Evolutionary conservation across 2,329 filamentous ascomycete genomes (phyloP), one percentile per base, ranked within the genome.

Genomic region (Ceratocystis variospora): DNA sequence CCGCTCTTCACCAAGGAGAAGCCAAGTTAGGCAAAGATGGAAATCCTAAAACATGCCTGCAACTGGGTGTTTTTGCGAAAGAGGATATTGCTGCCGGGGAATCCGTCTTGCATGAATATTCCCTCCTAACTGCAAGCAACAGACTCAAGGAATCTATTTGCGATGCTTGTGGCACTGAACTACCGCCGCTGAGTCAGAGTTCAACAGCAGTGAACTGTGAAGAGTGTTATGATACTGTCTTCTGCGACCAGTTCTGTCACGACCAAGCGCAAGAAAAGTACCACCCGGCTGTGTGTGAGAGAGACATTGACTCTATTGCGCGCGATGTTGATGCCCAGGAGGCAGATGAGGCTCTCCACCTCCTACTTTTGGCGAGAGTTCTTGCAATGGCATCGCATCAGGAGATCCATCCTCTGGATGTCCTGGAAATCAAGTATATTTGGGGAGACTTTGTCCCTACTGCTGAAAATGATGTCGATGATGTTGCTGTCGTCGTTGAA

Each of bases 21-120:
- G 76, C 76, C 33, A 80, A 77, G 0, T 78, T 81, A 68, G 72
- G 72, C 31, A 79, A 78, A 70, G 61, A 63, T 17, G 77, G 79
- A n/a, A 77, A 77, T 50, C 81, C 80, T 17, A 77, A 79, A 7
- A 87, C 83, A 4, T 86, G 85, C 70, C 82, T 83, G 68, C 94
- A 99, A 75, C 82, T 99, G 0, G 94, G 94, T 3, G 81, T 99
- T 2, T 97, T 97, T 73, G 93, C 92, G 6, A 89, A 85, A 71
- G 83, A 89, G 69, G 87, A 96, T 70, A 89, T 97, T 46, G 77
- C 79, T 0, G 84, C 90, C 0, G 89, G 88, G 8, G 88, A 95
- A 73, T 79, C 81, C 5, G 85, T 96, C 1, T 81, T 99, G 37
- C 79, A 83, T 61, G 94, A 99, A 73, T 89, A 87, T 68, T 94